These are phyloP conservation scores for Dalbergia cultrata DNA, from an alignment of 306 rosid species.

Conservation along the genomic window DNA sequence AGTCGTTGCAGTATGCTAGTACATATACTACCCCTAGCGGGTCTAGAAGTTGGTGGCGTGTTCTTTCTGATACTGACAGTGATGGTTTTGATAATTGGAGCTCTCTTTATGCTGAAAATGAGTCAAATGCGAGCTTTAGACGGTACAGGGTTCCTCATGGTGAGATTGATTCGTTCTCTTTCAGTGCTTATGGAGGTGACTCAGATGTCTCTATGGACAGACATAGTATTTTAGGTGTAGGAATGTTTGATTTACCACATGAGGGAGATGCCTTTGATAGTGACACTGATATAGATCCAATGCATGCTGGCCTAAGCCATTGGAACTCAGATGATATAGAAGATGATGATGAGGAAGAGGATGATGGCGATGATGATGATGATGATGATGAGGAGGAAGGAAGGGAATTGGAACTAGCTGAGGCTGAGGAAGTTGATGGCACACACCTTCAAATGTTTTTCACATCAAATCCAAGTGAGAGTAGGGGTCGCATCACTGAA, in stretches of 20 bases:
- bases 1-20: constrained; percentile 63
- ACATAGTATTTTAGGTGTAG: constrained; percentile 72
- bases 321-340: constrained; percentile 75
- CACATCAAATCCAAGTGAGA: constrained; percentile 55
- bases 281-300: constrained; percentile 94
- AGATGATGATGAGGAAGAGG: constrained; percentile 56
- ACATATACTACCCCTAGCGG: constrained; percentile 73
- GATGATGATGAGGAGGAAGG: constrained; percentile 58
- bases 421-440: constrained; percentile 64
- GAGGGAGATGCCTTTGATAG: constrained; percentile 66
- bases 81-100: constrained; percentile 77
- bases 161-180: constrained; percentile 75
- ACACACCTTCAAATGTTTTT: constrained; percentile 57
- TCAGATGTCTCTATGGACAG: constrained; percentile 84
- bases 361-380: constrained; percentile 33
- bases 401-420: constrained; percentile 65
- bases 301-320: constrained; percentile 81
- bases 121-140: constrained; percentile 75
- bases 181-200: constrained; percentile 82
- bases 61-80: constrained; percentile 79
- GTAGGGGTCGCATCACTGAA: constrained; percentile 49
- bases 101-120: constrained; percentile 77
- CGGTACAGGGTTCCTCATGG: constrained; percentile 59
- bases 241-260: constrained; percentile 57
- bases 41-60: constrained; percentile 77